phyloP scores from a whole-genome alignment of 495 filamentous ascomycete species.

The Daldinia concentrica region DNA sequence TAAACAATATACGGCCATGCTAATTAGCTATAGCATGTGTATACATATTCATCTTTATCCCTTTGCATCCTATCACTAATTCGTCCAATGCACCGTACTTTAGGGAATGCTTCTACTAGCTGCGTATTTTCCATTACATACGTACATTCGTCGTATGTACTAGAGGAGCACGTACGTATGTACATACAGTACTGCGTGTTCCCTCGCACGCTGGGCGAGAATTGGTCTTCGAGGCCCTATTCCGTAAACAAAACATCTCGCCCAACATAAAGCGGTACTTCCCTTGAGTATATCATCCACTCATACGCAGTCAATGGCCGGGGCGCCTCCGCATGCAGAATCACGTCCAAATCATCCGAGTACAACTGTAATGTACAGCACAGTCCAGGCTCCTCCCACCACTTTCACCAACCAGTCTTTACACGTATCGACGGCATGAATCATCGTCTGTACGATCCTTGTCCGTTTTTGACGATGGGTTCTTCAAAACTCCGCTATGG shows the following conservation, averaged over 20 bases:
- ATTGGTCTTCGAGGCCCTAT: constrained; percentile 15
- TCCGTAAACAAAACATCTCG: constrained; percentile 27
- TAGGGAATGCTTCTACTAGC: background rate
- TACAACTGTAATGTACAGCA: constrained; percentile 44
- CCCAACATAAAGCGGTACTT: constrained; percentile 18
- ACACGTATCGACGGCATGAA: constrained; percentile 43
- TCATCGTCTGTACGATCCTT: constrained; percentile 38
- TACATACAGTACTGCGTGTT: constrained; percentile 8
- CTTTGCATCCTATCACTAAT: background rate
- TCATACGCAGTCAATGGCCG: constrained; percentile 30
- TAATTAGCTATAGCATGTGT: background rate
- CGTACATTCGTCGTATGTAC: background rate
- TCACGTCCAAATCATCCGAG: constrained; percentile 46
- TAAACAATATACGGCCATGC: background rate
- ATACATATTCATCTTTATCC: background rate
- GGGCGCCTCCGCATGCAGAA: constrained; percentile 39
- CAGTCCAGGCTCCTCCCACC: constrained; percentile 32
- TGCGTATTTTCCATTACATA: background rate
- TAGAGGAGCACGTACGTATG: background rate
- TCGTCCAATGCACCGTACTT: background rate
- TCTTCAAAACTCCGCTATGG: constrained; percentile 21
- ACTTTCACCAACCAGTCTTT: constrained; percentile 41
- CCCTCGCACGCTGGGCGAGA: constrained; percentile 9
- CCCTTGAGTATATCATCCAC: constrained; percentile 19
- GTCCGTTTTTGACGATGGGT: constrained; percentile 17